Evolutionary conservation across 192 early-diverging fungal genomes (phyloP), one percentile per base, ranked within the genome.

Genomic region (Pilaira anomala): DNA sequence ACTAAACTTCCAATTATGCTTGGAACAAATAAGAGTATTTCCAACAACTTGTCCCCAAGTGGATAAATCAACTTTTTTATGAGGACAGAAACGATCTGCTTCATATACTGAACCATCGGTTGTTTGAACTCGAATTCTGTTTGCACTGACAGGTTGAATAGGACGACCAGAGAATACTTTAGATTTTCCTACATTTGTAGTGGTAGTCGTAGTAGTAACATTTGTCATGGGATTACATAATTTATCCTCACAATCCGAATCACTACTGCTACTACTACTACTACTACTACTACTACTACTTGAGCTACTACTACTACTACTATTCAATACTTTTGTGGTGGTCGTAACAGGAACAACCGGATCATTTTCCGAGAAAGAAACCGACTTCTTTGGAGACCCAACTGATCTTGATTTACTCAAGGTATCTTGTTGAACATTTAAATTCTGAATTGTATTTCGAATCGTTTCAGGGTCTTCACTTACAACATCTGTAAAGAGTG

Each of bases 51-150:
- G 68, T 8, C 81, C 79, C 79, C 78, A 73, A 19, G 48, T 62
- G 25, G 44, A 40, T 11, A 75, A 40, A 72, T 70, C 78, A 1
- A 67, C 71, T 21, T 66, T 66, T 36, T 80, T 73, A 56, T 83
- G 82, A 46, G 82, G 82, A 49, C 82, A 83, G 58, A 73, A 80
- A n/a, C 82, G 73, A 51, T 83, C 77, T 21, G 76, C 74, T 51
- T 83, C 82, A 51, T 76, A 83, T 18, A 73, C 74, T 22, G 61
- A 63, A 8, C 82, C 82, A 44, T 71, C 68, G 0, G 65, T 25
- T 21, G 82, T 71, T 21, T 63, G 71, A 19, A 83, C 75, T 50
- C 69, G 66, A 8, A 83, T 73, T 21, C 80, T 73, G 28, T 80
- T 77, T 11, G 33, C 52, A 57, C 58, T 58, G 29, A 63, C 54